Conservation (phyloP, 2,329 filamentous ascomycete species). For the Meredithiella fracta region DNA sequence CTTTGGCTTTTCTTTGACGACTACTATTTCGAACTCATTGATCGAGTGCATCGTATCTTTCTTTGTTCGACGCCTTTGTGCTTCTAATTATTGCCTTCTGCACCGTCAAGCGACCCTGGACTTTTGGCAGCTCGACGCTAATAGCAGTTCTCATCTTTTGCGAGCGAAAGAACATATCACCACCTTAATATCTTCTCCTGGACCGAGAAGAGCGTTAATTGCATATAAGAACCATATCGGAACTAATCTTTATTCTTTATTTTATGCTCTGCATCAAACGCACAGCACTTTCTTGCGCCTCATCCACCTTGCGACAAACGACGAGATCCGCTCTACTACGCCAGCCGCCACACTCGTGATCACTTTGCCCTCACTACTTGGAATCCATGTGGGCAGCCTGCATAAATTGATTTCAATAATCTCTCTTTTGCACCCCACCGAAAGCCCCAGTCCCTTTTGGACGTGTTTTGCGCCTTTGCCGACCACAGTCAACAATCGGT, state of each 20-base stretch:
- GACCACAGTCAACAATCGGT: neutral
- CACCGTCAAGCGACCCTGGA: neutral
- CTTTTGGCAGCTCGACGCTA: neutral
- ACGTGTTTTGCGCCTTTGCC: neutral
- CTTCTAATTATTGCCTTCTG: constrained; percentile 1
- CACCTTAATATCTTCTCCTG: constrained; percentile 5
- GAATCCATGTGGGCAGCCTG: neutral
- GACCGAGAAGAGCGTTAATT: constrained; percentile 1
- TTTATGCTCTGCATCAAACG: neutral
- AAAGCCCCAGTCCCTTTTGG: neutral
- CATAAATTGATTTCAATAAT: neutral
- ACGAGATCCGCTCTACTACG: neutral
- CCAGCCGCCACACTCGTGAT: neutral
- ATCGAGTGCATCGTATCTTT: neutral
- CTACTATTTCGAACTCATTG: neutral
- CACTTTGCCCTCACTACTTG: constrained; percentile 2
- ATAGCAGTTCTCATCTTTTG: neutral
- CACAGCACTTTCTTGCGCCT: constrained; percentile 1
- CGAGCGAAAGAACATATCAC: constrained; percentile 3
- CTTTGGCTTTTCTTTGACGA: neutral
- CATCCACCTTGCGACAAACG: neutral
- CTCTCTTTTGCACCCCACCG: neutral
- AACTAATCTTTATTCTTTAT: constrained; percentile 6
- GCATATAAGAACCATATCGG: neutral
- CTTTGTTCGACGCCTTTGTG: constrained; percentile 7